phyloP scores from a whole-genome alignment of 1,284 basidiomycete species.

The Leccinum fuscescens region DNA sequence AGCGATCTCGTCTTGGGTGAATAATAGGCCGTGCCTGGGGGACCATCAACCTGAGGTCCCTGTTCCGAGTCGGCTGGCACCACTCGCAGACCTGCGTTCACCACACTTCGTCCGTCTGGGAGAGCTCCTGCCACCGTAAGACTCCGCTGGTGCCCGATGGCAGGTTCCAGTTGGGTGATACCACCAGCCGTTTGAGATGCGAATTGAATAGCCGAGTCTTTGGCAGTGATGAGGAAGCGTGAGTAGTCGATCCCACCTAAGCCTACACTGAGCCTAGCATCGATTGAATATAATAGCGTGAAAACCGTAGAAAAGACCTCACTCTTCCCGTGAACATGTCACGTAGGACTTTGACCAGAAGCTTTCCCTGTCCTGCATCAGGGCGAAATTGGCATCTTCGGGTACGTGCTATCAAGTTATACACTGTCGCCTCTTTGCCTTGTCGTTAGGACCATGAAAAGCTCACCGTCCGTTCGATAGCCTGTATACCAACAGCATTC shows the following conservation, averaged over 20 bases:
- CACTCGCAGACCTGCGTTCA: slow-evolving; percentile 21
- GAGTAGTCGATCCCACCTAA: slow-evolving; percentile 45
- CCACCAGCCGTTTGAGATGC: slow-evolving; percentile 49
- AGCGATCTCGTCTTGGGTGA: slow-evolving; percentile 16
- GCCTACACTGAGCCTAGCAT: slow-evolving; percentile 44
- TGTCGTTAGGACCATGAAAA: not conserved
- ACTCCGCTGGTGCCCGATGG: slow-evolving; percentile 43
- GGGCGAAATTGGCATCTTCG: slow-evolving; percentile 47
- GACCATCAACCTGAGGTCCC: not conserved
- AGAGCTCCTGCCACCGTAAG: slow-evolving; percentile 46
- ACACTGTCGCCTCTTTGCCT: slow-evolving; percentile 63
- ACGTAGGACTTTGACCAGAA: slow-evolving; percentile 65
- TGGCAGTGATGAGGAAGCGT: slow-evolving; percentile 25
- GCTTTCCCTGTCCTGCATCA: slow-evolving; percentile 59
- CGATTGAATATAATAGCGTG: not conserved
- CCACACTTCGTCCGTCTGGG: slow-evolving; percentile 39
- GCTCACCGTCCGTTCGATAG: slow-evolving; percentile 41
- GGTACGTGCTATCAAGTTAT: slow-evolving; percentile 18
- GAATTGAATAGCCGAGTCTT: slow-evolving; percentile 62
- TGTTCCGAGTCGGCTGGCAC: slow-evolving; percentile 6
- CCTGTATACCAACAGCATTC: slow-evolving; percentile 53
- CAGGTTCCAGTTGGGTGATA: slow-evolving; percentile 62
- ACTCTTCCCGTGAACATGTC: slow-evolving; percentile 50
- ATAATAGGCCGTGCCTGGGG: slow-evolving; percentile 20
- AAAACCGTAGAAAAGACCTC: slow-evolving; percentile 33